These are phyloP conservation scores for Emydomyces testavorans DNA, from an alignment of 2,329 filamentous ascomycete genomes.

Conservation along the genomic window DNA sequence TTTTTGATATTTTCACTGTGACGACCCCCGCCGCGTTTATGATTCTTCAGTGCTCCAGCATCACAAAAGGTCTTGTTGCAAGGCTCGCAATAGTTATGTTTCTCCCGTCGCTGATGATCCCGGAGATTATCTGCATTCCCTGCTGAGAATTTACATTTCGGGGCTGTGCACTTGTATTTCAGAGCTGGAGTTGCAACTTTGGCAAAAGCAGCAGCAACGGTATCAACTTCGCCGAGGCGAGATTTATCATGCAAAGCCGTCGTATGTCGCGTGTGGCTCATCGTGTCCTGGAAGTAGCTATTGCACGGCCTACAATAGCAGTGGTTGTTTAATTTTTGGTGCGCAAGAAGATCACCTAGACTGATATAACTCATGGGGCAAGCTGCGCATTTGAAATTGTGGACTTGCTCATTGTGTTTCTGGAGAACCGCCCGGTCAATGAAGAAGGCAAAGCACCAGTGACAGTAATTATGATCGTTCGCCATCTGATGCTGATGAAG, in stretches of 20 bases:
- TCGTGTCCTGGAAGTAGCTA: conserved; percentile 13
- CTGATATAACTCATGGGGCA: conserved; percentile 8
- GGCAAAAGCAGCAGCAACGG: not conserved
- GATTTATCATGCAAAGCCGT: conserved; percentile 3
- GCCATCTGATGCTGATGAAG: conserved; percentile 17
- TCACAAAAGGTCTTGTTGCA: conserved; percentile 14
- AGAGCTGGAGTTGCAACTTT: not conserved
- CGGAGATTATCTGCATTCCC: not conserved
- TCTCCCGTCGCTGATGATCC: conserved; percentile 11
- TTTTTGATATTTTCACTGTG: conserved; percentile 2
- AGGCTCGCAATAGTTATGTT: conserved; percentile 13
- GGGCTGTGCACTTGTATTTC: conserved; percentile 5
- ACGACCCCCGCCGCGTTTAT: conserved; percentile 5
- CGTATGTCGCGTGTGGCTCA: conserved; percentile 8
- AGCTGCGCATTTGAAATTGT: conserved; percentile 13
- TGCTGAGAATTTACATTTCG: conserved; percentile 4
- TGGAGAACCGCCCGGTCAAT: conserved; percentile 6
- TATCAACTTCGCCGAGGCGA: not conserved
- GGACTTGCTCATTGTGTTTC: conserved; percentile 12
- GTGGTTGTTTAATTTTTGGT: conserved; percentile 13
- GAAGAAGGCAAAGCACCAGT: conserved; percentile 15
- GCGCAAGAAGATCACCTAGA: conserved; percentile 3
- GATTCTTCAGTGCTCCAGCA: conserved; percentile 6
- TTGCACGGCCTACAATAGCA: conserved; percentile 14
- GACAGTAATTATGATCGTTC: conserved; percentile 15